These are phyloP conservation scores for Umbelopsis ramanniana DNA, from an alignment of 192 early-diverging fungal species.

Conservation along the genomic window DNA sequence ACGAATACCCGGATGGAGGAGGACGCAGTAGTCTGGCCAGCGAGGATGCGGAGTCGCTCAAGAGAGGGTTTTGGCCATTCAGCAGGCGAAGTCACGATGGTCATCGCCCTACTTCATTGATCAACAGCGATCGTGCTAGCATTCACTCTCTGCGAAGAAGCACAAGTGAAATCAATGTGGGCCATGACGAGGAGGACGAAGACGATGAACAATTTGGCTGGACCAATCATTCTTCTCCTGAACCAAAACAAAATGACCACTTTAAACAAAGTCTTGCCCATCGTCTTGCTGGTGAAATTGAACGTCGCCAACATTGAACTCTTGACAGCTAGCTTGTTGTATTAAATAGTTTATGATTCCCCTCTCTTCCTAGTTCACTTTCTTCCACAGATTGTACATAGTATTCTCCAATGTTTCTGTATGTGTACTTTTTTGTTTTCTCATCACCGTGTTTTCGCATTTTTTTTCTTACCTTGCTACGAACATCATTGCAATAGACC, in stretches of 20 bases:
- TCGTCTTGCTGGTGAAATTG: conserved; percentile 6
- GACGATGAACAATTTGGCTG: conserved; percentile 10
- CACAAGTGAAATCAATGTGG: conserved; percentile 4
- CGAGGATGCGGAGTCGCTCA: not conserved
- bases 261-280: conserved; percentile 16
- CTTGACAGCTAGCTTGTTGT: not conserved
- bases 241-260: not conserved
- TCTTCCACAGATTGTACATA: too few relatives aligned
- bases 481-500: too few relatives aligned
- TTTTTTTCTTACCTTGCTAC: too few relatives aligned
- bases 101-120: not conserved
- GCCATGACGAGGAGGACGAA: conserved; percentile 9
- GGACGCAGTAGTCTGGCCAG: conserved; percentile 11
- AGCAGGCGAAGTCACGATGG: conserved; percentile 22
- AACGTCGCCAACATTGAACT: conserved; percentile 15
- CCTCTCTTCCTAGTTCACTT: too few relatives aligned
- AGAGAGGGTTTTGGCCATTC: conserved; percentile 24
- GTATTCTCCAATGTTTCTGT: too few relatives aligned
- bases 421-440: too few relatives aligned
- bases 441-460: too few relatives aligned
- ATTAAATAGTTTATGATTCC: too few relatives aligned
- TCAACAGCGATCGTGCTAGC: conserved; percentile 10
- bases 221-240: conserved; percentile 13
- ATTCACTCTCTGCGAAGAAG: not conserved
- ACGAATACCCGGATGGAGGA: conserved; percentile 24